phyloP scores from a whole-genome alignment of 1,139 yeast genomes.

The Yamadazyma oceani region DNA sequence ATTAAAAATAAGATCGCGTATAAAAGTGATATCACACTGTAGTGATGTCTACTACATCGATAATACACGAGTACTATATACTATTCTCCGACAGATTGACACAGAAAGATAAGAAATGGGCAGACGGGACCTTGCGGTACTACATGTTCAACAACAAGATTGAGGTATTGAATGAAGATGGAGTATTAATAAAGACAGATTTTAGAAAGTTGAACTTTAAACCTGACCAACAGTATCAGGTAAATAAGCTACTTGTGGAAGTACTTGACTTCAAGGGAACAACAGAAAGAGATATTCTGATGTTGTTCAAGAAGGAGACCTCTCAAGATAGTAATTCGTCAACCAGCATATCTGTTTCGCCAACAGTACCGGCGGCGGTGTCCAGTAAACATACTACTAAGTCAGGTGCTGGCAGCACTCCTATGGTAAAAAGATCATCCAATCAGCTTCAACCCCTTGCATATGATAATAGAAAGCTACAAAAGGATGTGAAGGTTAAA shows the following conservation, averaged over 20 bases:
- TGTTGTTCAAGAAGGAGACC: slow-evolving; percentile 7
- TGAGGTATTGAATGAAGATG: slow-evolving; percentile 42
- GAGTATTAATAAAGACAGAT: slow-evolving; percentile 34
- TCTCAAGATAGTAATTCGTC: neutral
- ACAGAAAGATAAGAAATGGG: slow-evolving; percentile 56
- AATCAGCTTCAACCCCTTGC: no score
- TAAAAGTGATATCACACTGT: no score
- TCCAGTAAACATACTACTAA: neutral
- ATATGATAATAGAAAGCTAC: neutral
- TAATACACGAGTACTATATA: slow-evolving; percentile 13
- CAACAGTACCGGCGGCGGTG: no score
- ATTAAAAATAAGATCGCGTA: no score
- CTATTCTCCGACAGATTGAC: slow-evolving; percentile 46
- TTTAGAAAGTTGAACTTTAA: slow-evolving; percentile 13
- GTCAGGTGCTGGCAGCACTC: no score
- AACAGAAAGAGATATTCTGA: slow-evolving; percentile 12
- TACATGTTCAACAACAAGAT: slow-evolving; percentile 50
- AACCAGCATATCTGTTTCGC: no score
- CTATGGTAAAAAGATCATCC: no score
- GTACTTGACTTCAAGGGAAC: slow-evolving; percentile 8
- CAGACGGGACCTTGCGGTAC: slow-evolving; percentile 50
- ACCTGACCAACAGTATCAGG: slow-evolving; percentile 11
- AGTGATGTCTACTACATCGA: slow-evolving; percentile 8
- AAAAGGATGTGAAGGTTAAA: neutral
- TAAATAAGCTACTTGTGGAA: slow-evolving; percentile 14